Evolutionary conservation across 2,329 filamentous ascomycete genomes (phyloP), one percentile per base, ranked within the genome.

Genomic region (Aspergillus japonicus): DNA sequence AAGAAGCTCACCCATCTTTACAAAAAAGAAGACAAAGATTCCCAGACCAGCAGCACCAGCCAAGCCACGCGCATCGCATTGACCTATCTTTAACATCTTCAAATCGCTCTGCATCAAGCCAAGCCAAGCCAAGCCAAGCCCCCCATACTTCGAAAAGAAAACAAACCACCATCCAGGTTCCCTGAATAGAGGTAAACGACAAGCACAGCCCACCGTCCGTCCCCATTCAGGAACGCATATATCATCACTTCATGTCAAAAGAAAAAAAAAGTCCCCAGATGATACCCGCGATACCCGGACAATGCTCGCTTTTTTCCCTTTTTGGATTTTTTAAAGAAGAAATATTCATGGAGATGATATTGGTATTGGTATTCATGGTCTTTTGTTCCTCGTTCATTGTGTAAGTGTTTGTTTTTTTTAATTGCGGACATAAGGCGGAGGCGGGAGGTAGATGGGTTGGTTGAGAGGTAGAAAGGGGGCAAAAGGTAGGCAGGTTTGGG

Each of bases 31-130:
- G 5, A 44, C 14, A 44, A 19, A 44, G n/a, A 48, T 55, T 55
- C 53, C 53, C 53, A 55, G 53, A 55, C 53, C 33, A 47, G 53
- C 53, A 55, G 53, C 53, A 55, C 53, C 53, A 55, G 53, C 53
- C 53, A 47, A 26, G 53, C 29, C 42, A 47, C 53, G 47, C 39
- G 39, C 39, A 44, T 44, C 39, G 39, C 39, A 44, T 44, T 19
- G 39, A 44, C 14, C 19, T 44, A 16, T 44, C 39, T 44, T 16
- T 3, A n/a, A 3, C 16, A 7, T 16, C 39, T 44, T 29, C 3
- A 44, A 10, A 16, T 29, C 26, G 26, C 26, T 29, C 26, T 29
- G 26, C 26, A 19, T 44, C 6, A 44, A 44, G 6, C 39, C 39
- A 7, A 44, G 14, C 16, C 35, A 14, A 39, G 35, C 35, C 10